Evolutionary conservation across 2,329 filamentous ascomycete species (phyloP), one percentile per base, ranked within the genome.

Genomic region (Apiospora koreana): DNA sequence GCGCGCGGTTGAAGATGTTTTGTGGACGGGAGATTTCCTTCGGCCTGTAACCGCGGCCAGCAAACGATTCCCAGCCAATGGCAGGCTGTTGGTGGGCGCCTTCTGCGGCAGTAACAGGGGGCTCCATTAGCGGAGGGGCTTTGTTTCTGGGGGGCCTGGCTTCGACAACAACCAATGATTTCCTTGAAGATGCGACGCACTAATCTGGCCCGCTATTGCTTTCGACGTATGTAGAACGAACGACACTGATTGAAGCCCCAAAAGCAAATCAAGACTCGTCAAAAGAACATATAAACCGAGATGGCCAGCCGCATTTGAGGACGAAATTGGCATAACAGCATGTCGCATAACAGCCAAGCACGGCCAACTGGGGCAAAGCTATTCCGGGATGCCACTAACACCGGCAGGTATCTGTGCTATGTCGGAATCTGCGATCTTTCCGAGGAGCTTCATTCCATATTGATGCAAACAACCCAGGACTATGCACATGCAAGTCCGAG

Each of bases 1-100:
- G 45, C 66, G 66, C 66, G 66, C 66, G 66, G 66, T 50, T 68
- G 66, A 54, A 48, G 43, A 35, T 31, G 43, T 41, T 68, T 68
- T 45, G 66, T 54, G 66, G 43, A 48, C 35, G 66, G 43, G 42
- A 23, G 31, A 62, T 67, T 67, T 46, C 25, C 12, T 25, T 2
- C 25, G 42, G 65, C 65, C 65, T 35, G 65, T 35, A 45, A 31
- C 25, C 65, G 42, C 45, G 65, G 65, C 65, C 65, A 21, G 65
- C 42, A 46, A 35, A 43, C 41, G 18, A 23, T 62, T 68, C 45
- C 54, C 31, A 42, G n/a, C 66, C 66, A 68, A 68, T 68, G 25
- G 46, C 46, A n/a, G 28, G 25, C 10, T 16, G 21, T 35, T 4
- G 10, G 28, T 14, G 43, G 45, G 66, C 66, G 43, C 35, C 23